Evolutionary conservation across 768 basidiomycete genomes (phyloP).

Genomic region (Amanita exitialis): DNA sequence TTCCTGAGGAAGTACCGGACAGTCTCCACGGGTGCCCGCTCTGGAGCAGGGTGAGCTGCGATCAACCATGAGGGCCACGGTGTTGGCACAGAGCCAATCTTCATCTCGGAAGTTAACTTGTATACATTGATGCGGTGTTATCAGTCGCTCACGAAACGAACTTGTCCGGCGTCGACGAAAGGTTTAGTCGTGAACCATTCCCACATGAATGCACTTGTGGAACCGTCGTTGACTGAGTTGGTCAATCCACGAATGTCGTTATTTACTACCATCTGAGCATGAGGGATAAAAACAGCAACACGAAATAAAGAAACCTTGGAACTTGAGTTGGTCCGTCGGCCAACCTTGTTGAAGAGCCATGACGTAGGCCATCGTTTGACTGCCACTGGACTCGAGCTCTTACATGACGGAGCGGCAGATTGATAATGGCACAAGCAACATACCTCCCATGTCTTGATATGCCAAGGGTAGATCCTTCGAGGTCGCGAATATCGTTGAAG

Average conservation of each 20-base stretch:
- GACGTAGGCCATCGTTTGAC: slow-evolving; percentile 92
- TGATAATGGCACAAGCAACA: neutral
- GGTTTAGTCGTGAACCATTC: slow-evolving; percentile 81
- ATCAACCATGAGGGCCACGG: slow-evolving; percentile 98
- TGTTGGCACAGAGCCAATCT: slow-evolving; percentile 82
- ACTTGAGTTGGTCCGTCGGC: slow-evolving; percentile 51
- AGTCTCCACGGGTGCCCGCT: slow-evolving; percentile 39
- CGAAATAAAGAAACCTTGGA: slow-evolving; percentile 41
- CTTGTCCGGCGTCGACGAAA: slow-evolving; percentile 68
- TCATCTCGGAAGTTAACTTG: neutral
- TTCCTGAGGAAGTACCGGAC: slow-evolving; percentile 51
- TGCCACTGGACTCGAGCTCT: slow-evolving; percentile 40
- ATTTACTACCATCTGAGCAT: slow-evolving; percentile 40
- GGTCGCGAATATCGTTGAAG: slow-evolving; percentile 61
- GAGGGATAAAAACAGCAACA: neutral
- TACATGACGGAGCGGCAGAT: neutral
- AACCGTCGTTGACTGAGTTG: slow-evolving; percentile 78
- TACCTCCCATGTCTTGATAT: slow-evolving; percentile 86
- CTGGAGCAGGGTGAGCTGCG: slow-evolving; percentile 63
- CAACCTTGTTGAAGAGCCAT: slow-evolving; percentile 88
- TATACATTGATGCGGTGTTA: slow-evolving; percentile 8
- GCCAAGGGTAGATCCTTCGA: slow-evolving; percentile 76
- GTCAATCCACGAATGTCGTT: slow-evolving; percentile 76
- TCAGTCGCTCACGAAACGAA: slow-evolving; percentile 60
- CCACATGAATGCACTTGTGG: slow-evolving; percentile 91